Evolutionary conservation across 768 basidiomycete genomes (phyloP).

Genomic region (Daedaleopsis sinensis): DNA sequence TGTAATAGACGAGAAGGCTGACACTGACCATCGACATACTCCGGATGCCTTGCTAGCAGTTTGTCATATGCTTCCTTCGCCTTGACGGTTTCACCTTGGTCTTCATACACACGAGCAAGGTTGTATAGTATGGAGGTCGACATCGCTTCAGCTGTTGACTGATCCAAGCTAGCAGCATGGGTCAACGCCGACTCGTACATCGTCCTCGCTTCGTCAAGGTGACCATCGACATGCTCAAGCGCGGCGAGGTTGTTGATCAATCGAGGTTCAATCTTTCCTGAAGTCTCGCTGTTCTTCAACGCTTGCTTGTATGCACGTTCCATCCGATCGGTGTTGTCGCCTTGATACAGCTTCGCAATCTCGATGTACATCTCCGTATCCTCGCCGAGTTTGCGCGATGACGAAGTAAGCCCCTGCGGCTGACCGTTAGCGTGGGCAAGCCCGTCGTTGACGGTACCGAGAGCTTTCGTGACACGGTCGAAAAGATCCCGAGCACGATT

Average conservation of each 20-base stretch:
- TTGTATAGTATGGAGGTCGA: conserved; percentile 90
- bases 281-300: conserved; percentile 57
- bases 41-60: conserved; percentile 86
- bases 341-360: conserved; percentile 88
- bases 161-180: conserved; percentile 47
- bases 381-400: conserved; percentile 60
- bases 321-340: conserved; percentile 74
- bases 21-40: conserved; percentile 91
- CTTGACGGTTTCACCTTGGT: conserved; percentile 67
- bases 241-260: conserved; percentile 83
- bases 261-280: conserved; percentile 57
- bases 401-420: conserved; percentile 21
- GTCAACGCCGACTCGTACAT: conserved; percentile 80
- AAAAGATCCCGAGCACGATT: conserved; percentile 79
- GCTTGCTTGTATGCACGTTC: conserved; percentile 76
- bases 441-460: conserved; percentile 60
- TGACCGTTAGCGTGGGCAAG: conserved; percentile 36
- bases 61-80: conserved; percentile 90
- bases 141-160: conserved; percentile 63
- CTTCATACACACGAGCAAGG: conserved; percentile 90
- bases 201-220: conserved; percentile 53
- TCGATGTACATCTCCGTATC: conserved; percentile 92
- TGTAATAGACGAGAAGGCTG: neutral
- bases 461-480: conserved; percentile 69
- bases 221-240: conserved; percentile 70